These are phyloP conservation scores for Perkinsela sp. DNA, from an alignment of 208 protist genomes.

Conservation along the genomic window DNA sequence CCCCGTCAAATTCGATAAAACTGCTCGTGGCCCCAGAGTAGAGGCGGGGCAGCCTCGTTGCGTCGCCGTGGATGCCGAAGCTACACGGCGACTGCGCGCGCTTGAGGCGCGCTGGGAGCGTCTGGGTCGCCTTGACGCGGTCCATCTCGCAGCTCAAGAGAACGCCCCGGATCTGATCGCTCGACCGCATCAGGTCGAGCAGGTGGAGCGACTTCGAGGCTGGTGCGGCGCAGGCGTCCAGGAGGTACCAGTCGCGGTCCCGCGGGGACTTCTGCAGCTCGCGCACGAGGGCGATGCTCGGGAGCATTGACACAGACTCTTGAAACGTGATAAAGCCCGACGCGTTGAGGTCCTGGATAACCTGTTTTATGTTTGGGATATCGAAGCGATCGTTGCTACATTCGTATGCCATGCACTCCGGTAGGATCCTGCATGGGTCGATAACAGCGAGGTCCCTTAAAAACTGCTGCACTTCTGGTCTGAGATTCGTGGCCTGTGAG, in stretches of 20 bases:
- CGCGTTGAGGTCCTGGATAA: background rate
- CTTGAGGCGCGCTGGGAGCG: conserved; percentile 52
- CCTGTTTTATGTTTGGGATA: background rate
- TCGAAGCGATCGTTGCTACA: background rate
- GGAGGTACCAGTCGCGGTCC: conserved; percentile 29
- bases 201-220: conserved; percentile 62
- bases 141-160: conserved; percentile 62
- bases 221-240: conserved; percentile 67
- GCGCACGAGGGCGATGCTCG: background rate
- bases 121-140: conserved; percentile 65
- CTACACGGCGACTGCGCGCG: conserved; percentile 51
- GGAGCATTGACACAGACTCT: background rate
- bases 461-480: background rate
- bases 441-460: background rate
- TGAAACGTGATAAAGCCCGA: background rate
- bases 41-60: conserved; percentile 42
- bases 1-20: conserved; percentile 27
- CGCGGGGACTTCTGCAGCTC: background rate
- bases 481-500: background rate
- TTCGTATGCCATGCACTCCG: background rate
- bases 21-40: conserved; percentile 9
- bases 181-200: conserved; percentile 34
- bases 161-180: conserved; percentile 13
- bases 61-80: conserved; percentile 49
- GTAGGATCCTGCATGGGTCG: background rate